These are phyloP conservation scores for Penicillium polonicum DNA, from an alignment of 2,329 filamentous ascomycete genomes.

Conservation along the genomic window DNA sequence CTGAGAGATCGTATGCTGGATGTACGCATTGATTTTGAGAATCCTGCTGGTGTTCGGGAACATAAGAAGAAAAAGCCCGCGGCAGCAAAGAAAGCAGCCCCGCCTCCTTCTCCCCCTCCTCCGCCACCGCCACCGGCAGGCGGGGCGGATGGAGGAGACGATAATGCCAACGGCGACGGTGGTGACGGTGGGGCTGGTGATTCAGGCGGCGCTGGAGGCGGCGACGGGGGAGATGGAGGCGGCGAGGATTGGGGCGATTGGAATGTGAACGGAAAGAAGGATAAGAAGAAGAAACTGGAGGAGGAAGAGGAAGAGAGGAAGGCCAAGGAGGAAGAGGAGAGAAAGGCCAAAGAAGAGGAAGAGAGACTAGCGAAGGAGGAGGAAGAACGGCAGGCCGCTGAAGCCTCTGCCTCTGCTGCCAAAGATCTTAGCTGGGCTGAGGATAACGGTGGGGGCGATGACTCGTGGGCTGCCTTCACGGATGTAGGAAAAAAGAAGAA, in stretches of 20 bases:
- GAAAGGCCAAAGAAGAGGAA: constrained; percentile 27
- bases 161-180: constrained; percentile 33
- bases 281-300: constrained; percentile 29
- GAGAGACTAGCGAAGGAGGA: constrained; percentile 28
- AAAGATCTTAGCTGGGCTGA: constrained; percentile 48
- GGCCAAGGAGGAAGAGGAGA: constrained; percentile 30
- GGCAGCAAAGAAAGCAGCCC: constrained; percentile 15
- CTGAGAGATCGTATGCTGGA: constrained; percentile 11
- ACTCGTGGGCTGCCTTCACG: constrained; percentile 53
- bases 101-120: constrained; percentile 14
- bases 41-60: constrained; percentile 30
- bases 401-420: constrained; percentile 33
- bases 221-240: constrained; percentile 31
- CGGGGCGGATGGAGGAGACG: constrained; percentile 42
- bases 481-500: constrained; percentile 55
- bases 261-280: constrained; percentile 33
- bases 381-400: constrained; percentile 30
- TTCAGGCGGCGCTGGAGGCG: constrained; percentile 31
- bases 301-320: constrained; percentile 34
- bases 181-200: constrained; percentile 34
- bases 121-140: constrained; percentile 15
- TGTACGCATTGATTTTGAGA: constrained; percentile 28
- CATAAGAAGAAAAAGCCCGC: constrained; percentile 36
- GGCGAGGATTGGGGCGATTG: constrained; percentile 44
- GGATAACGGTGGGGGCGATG: constrained; percentile 45